Percentiles rank a stretch among this genome's conserved stretches.
Evolutionary conservation across 257 asterid species (phyloP).

Genomic region (Handroanthus guayacan): DNA sequence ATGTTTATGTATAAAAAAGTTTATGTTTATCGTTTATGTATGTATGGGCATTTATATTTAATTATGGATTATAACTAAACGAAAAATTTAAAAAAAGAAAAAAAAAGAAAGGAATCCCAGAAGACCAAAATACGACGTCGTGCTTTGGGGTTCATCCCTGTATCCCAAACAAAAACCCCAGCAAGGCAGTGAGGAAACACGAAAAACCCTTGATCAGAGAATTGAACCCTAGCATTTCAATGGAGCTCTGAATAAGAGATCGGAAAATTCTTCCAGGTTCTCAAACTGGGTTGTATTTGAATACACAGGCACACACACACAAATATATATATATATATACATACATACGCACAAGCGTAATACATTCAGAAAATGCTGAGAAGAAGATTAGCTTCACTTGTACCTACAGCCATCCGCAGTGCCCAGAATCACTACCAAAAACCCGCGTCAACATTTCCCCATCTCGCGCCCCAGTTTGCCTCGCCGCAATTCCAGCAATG

Average conservation of each 20-base stretch:
- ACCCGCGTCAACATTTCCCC: conserved; percentile 40
- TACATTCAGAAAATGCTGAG: conserved; percentile 57
- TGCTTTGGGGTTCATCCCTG: too few relatives aligned
- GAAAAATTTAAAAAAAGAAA: too few relatives aligned
- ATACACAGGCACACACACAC: neutral
- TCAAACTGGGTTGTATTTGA: neutral
- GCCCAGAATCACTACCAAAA: conserved; percentile 37
- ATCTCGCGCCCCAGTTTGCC: conserved; percentile 23
- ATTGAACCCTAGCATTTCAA: neutral
- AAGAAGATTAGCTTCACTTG: conserved; percentile 57
- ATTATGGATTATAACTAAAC: too few relatives aligned
- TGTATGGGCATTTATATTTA: too few relatives aligned
- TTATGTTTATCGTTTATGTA: too few relatives aligned
- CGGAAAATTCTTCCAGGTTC: neutral
- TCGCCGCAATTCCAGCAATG: conserved; percentile 34
- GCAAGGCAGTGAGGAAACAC: too few relatives aligned
- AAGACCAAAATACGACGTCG: too few relatives aligned
- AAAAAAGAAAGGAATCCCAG: too few relatives aligned
- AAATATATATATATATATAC: neutral
- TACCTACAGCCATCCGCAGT: conserved; percentile 49
- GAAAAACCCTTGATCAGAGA: too few relatives aligned
- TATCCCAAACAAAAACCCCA: too few relatives aligned
- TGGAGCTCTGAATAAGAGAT: neutral
- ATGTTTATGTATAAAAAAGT: too few relatives aligned
- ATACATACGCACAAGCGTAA: neutral